phyloP scores from a whole-genome alignment of 176 grass and related monocot genomes.

The Thinopyrum elongatum region DNA sequence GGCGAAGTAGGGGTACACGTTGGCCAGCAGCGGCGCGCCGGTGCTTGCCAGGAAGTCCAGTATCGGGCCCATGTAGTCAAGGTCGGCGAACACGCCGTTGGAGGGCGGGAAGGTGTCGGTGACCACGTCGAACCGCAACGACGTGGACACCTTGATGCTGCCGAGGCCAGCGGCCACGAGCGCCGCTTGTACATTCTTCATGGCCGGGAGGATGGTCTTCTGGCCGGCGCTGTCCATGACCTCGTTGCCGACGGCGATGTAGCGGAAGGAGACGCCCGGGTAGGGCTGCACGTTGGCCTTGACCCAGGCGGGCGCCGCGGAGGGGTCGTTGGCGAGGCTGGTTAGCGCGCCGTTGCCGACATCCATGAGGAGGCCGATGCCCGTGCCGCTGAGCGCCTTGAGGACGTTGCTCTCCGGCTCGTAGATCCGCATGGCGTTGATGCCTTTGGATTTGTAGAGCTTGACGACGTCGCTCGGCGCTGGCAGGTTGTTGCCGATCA shows the following conservation, averaged over 20 bases:
- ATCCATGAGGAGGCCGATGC: slow-evolving; percentile 51
- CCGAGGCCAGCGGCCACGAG: slow-evolving; percentile 26
- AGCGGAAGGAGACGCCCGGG: slow-evolving; percentile 41
- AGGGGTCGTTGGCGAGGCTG: slow-evolving; percentile 21
- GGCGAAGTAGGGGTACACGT: slow-evolving; percentile 81
- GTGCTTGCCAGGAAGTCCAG: slow-evolving; percentile 37
- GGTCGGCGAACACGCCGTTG: slow-evolving; percentile 24
- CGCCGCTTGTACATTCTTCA: slow-evolving; percentile 58
- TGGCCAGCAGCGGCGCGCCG: slow-evolving; percentile 60
- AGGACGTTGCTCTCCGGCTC: slow-evolving; percentile 37
- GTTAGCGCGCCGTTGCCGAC: slow-evolving; percentile 37
- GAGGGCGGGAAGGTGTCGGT: slow-evolving; percentile 52
- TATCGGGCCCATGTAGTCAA: slow-evolving; percentile 20
- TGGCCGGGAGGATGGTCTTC: slow-evolving; percentile 56
- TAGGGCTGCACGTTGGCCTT: slow-evolving; percentile 44
- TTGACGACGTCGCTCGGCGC: slow-evolving; percentile 39
- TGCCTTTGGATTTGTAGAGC: slow-evolving; percentile 49
- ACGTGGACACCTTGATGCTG: slow-evolving; percentile 57
- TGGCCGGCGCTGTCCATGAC: slow-evolving; percentile 2
- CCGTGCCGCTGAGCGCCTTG: slow-evolving; percentile 33
- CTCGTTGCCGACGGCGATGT: slow-evolving; percentile 77
- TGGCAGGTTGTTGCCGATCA: slow-evolving; percentile 53
- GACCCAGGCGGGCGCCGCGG: slow-evolving; percentile 49
- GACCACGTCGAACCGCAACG: slow-evolving; percentile 33
- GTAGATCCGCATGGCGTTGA: slow-evolving; percentile 62